Evolutionary conservation across 2,329 filamentous ascomycete species (phyloP).

Genomic region (Saccharata proteae): DNA sequence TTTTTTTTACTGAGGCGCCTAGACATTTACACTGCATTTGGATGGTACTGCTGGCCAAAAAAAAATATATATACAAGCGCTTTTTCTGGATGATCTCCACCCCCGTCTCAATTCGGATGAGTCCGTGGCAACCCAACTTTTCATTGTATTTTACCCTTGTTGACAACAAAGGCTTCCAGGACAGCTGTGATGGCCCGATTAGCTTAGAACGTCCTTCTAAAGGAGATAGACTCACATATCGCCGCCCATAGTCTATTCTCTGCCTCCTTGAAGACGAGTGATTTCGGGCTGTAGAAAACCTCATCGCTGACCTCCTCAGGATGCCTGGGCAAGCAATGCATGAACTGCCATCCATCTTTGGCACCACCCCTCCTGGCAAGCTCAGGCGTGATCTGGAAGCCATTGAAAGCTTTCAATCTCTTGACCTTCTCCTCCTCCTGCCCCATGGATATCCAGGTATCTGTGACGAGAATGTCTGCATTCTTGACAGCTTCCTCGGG

Average conservation of each 20-base stretch:
- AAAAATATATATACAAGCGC: no score
- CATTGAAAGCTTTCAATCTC: constrained; percentile 68
- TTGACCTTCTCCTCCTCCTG: constrained; percentile 76
- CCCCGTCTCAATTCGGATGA: no score
- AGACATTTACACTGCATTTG: no score
- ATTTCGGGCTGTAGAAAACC: constrained; percentile 79
- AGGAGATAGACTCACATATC: constrained; percentile 45
- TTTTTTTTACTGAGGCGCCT: no score
- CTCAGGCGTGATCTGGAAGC: constrained; percentile 84
- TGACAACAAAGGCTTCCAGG: constrained; percentile 84
- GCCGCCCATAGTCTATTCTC: constrained; percentile 93
- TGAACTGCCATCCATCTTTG: constrained; percentile 86
- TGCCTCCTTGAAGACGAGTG: constrained; percentile 83
- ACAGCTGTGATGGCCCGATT: constrained; percentile 41
- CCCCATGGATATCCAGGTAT: constrained; percentile 98
- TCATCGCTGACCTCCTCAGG: constrained; percentile 87
- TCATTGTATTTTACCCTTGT: constrained; percentile 62
- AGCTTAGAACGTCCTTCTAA: constrained; percentile 9
- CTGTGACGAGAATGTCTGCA: constrained; percentile 84
- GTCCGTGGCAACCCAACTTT: not conserved
- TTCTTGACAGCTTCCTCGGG: constrained; percentile 77
- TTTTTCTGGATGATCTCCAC: no score
- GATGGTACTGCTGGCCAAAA: no score
- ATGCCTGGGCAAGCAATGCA: constrained; percentile 94
- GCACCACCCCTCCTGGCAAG: constrained; percentile 75